Evolutionary conservation across 2,329 filamentous ascomycete species (phyloP), one percentile per base, ranked within the genome.

Genomic region (Botrytis squamosa): DNA sequence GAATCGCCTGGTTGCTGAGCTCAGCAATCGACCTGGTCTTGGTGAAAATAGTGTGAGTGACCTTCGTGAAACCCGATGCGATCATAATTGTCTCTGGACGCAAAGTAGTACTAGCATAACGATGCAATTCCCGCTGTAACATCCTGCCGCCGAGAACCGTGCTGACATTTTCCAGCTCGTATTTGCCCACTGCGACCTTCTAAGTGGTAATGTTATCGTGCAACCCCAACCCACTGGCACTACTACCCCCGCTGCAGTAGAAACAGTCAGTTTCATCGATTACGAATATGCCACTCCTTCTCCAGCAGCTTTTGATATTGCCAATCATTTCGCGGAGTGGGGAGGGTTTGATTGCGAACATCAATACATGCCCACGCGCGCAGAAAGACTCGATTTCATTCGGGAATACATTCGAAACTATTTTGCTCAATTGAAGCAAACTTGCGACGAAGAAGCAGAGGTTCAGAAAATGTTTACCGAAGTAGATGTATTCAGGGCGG

Each of bases 321-420:
- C 95, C 69, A 99, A 99, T 84, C 96, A 99, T 85, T 97, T 99
- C 81, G 94, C 96, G 66, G 96, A 99, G 84, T 99, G 96, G 95
- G 95, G 92, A 75, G 96, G 96, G 73, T 98, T 98, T 80, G 94
- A 97, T 79, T 99, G 96, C 85, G 94, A 98, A 83, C 95, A 93
- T 84, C 89, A 85, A 79, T 91, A 92, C 77, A 87, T 98, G 73
- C 96, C 96, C 8, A 96, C 93, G 1, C 88, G 88, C 75, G 85
- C 90, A 33, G 90, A 95, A 79, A 91, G 96, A 42, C 88, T 89
- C 63, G 89, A 91, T 72, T 99, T 99, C 83, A 88, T 98, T 74
- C 85, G 87, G 76, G 92, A 95, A 81, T 99, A 99, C 81, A 88
- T 97, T 42, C 86, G 86, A 75, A 89, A 91, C 75, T 98, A 96